Evolutionary conservation across 2,329 filamentous ascomycete species (phyloP).

Genomic region (Penicillium corylophilum): DNA sequence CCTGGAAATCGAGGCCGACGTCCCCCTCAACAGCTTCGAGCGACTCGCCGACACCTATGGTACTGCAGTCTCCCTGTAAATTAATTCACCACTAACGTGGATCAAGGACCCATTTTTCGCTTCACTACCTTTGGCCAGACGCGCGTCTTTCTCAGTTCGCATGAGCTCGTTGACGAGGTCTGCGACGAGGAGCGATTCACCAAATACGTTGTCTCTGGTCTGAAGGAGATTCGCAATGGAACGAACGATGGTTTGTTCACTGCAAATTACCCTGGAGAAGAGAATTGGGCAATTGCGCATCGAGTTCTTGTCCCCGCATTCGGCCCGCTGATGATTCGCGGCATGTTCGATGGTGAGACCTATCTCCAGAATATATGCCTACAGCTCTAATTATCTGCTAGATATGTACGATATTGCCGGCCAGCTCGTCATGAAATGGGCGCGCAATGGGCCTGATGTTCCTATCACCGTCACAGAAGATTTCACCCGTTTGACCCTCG

Average conservation of each 20-base stretch:
- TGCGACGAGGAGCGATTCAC: conserved; percentile 67
- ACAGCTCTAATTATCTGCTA: conserved; percentile 4
- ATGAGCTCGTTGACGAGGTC: conserved; percentile 60
- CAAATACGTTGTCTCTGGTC: conserved; percentile 54
- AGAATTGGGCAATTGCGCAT: conserved; percentile 65
- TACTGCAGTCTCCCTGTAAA: conserved; percentile 25
- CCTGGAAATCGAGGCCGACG: conserved; percentile 60
- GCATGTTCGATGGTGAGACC: conserved; percentile 42
- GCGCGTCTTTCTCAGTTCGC: conserved; percentile 51
- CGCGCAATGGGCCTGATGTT: conserved; percentile 52
- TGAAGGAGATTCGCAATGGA: conserved; percentile 59
- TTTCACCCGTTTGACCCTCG: conserved; percentile 70
- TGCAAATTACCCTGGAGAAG: conserved; percentile 44
- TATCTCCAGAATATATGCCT: background rate
- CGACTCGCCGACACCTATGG: conserved; percentile 66
- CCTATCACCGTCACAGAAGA: conserved; percentile 64
- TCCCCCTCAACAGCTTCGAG: conserved; percentile 55
- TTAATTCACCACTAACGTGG: background rate
- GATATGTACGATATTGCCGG: conserved; percentile 43
- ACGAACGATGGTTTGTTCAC: conserved; percentile 68
- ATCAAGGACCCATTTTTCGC: conserved; percentile 58
- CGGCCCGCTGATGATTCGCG: conserved; percentile 45
- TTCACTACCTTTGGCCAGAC: conserved; percentile 50
- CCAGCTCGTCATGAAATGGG: conserved; percentile 45
- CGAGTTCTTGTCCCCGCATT: conserved; percentile 49